Base-by-base conservation (phyloP, 148 eudicot genomes). In the Rhododendron williamsianum region DNA sequence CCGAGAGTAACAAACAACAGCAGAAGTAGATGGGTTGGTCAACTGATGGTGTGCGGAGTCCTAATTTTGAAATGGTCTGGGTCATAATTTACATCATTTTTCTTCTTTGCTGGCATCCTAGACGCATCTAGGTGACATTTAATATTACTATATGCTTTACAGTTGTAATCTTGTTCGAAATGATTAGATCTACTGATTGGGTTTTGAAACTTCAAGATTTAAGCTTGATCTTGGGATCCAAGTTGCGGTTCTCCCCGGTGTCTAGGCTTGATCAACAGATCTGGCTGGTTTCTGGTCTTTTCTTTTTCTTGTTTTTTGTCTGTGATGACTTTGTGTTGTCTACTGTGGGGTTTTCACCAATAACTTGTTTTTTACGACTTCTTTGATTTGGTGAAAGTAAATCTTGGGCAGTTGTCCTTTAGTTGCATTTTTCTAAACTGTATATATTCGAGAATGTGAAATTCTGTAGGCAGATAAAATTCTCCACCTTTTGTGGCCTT, bases 1-100 rank as follows among this genome's bases (percentile, higher is more conserved):
- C 92, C 6, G 92, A 90, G 84, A 86, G 85, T 41, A 35, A 84
- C 41, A 88, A 90, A 85, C 86, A 90, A 77, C 85, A 89, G 89
- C 35, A 71, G 76, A 83, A 36, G 82, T 41, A 76, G 74, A 43
- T 18, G 67, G 82, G 11, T 30, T 27, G 23, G 3, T 51, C 65
- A 51, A 52, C 36, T 80, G 82, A 51, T 51, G 82, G 67, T 80
- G 67, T 71, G 19, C 30, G 3, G 21, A 30, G 19, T 27, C 27
- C 19, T 71, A 13, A 30, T 30, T 71, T 71, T 71, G 76, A 71
- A 71, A 30, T 71, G 76, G 38, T 27, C 74, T 4, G 4, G 74
- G 36, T 30, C 74, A 30, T 36, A 27, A 27, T 69, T 27, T 69
- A 27, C 74, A 30, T 16, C 74, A 27, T 69, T 23, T 63, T 63